These are phyloP conservation scores for Chaetothyriales sp. DNA, from an alignment of 2,329 filamentous ascomycete species.

Conservation along the genomic window DNA sequence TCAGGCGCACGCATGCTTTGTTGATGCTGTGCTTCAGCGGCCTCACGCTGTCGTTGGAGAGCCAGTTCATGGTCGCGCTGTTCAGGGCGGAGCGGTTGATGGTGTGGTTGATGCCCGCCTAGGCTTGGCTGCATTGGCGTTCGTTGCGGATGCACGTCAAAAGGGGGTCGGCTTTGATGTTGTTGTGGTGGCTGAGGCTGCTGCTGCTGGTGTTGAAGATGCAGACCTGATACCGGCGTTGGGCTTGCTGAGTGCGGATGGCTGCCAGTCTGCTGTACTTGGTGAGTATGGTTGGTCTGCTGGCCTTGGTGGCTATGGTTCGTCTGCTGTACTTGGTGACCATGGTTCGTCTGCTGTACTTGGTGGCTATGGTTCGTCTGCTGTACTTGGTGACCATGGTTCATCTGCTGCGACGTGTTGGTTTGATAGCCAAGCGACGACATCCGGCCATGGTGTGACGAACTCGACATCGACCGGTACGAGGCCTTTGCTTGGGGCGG, in stretches of 20 bases:
- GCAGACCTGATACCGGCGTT: constrained; percentile 15
- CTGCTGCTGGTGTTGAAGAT: constrained; percentile 11
- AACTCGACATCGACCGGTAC: constrained; percentile 8
- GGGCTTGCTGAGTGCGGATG: constrained; percentile 14
- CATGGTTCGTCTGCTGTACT: constrained; percentile 3
- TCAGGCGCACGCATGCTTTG: not conserved
- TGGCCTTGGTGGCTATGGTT: too few relatives aligned
- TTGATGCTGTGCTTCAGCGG: constrained; percentile 5
- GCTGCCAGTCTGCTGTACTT: constrained; percentile 3
- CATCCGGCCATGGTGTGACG: constrained; percentile 13
- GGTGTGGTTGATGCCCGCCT: constrained; percentile 8
- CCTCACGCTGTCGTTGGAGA: constrained; percentile 10
- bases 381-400: constrained; percentile 2
- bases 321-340: constrained; percentile 4
- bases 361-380: constrained; percentile 6
- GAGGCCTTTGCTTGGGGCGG: constrained; percentile 13
- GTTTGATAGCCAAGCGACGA: constrained; percentile 10
- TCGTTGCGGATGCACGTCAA: not conserved
- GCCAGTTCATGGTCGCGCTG: constrained; percentile 12
- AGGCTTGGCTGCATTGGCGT: constrained; percentile 12
- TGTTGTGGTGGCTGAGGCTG: constrained; percentile 6
- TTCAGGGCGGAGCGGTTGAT: constrained; percentile 13
- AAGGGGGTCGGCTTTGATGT: not conserved
- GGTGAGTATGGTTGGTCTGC: constrained; percentile 1
- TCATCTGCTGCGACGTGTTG: not conserved